Conservation (phyloP, 2,329 filamentous ascomycete genomes). For the Fusarium cicatricum region DNA sequence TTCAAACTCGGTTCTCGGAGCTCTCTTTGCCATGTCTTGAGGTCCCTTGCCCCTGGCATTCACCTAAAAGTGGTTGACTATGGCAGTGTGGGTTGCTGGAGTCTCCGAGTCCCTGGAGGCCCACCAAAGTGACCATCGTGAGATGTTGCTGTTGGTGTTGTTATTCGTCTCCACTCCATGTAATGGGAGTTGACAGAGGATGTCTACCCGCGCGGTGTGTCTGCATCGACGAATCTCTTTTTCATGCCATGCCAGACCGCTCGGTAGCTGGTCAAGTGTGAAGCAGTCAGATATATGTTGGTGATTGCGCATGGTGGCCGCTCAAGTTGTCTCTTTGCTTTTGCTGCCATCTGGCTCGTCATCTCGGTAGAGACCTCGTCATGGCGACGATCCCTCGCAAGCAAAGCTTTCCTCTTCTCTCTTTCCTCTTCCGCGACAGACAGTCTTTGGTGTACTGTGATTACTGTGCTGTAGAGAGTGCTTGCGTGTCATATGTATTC, state of each 20-base stretch:
- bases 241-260: no score
- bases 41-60: background rate
- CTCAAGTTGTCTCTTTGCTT: constrained; percentile 1
- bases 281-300: background rate
- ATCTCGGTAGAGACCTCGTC: constrained; percentile 13
- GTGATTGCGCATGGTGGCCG: background rate
- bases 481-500: background rate
- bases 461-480: background rate
- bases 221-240: background rate
- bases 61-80: background rate
- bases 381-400: constrained; percentile 13
- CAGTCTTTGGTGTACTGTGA: background rate
- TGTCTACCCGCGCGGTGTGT: constrained; percentile 1
- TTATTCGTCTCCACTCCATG: background rate
- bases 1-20: no score
- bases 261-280: background rate
- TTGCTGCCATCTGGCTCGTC: constrained; percentile 2
- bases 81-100: background rate
- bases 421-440: constrained; percentile 11
- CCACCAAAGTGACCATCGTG: constrained; percentile 1
- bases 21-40: background rate
- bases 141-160: constrained; percentile 17
- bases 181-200: background rate
- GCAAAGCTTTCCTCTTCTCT: constrained; percentile 7
- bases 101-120: background rate